These are phyloP conservation scores for Metschnikowia cubensis DNA, from an alignment of 805 yeast genomes.

Conservation along the genomic window DNA sequence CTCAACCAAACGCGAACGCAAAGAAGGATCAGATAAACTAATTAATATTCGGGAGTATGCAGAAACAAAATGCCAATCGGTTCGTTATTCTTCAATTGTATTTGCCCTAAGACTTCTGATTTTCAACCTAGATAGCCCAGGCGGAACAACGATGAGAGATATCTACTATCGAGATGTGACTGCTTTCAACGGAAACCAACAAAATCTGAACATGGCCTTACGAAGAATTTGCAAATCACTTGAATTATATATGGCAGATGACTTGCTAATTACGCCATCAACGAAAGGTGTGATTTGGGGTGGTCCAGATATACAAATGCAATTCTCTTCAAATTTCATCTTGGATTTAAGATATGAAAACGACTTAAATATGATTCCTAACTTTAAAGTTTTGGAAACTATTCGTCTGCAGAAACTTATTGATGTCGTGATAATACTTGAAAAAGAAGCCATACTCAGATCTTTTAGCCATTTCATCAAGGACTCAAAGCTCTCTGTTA, in stretches of 20 bases:
- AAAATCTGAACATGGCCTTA: conserved; percentile 10
- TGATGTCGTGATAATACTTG: conserved; percentile 25
- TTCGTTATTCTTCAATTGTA: conserved; percentile 9
- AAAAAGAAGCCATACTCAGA: conserved; percentile 40
- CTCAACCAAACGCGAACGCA: neutral
- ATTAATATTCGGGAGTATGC: conserved; percentile 9
- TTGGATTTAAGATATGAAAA: conserved; percentile 1
- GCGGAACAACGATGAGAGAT: conserved; percentile 14
- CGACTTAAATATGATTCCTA: conserved; percentile 8
- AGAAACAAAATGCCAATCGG: conserved; percentile 9
- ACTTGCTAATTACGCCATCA: conserved; percentile 10
- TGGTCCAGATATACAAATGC: conserved; percentile 6
- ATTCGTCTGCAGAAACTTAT: neutral
- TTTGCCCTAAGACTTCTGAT: conserved; percentile 9
- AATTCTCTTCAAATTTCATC: neutral
- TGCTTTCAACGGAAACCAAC: conserved; percentile 15
- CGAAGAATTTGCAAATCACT: conserved; percentile 6
- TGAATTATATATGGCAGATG: conserved; percentile 3
- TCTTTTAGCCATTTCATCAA: conserved; percentile 25
- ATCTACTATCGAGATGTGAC: conserved; percentile 16
- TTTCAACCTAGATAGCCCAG: conserved; percentile 5
- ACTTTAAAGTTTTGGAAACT: neutral
- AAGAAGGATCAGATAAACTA: neutral
- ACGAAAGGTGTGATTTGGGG: conserved; percentile 17
- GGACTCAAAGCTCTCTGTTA: neutral